Conservation (phyloP, 2,329 filamentous ascomycete species). For the Rhynchosporium secalis region DNA sequence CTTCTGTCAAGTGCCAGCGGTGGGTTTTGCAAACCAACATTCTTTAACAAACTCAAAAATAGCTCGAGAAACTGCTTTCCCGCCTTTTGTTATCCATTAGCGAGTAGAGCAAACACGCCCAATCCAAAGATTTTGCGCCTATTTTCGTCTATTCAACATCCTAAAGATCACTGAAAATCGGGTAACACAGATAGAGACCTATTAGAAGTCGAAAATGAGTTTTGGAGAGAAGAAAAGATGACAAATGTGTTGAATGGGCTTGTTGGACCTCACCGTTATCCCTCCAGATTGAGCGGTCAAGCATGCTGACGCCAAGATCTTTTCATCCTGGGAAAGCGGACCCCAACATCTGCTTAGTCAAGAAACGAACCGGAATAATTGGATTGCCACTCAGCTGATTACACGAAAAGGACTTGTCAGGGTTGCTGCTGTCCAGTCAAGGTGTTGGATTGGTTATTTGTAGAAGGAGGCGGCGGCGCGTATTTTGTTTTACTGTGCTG, state of each 20-base stretch:
- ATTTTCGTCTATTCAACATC: background rate
- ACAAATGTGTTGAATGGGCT: background rate
- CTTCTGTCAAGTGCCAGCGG: background rate
- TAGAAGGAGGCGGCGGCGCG: background rate
- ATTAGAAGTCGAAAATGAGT: background rate
- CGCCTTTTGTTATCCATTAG: slow-evolving; percentile 7
- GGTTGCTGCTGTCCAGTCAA: slow-evolving; percentile 1
- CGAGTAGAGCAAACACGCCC: background rate
- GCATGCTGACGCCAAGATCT: slow-evolving; percentile 8
- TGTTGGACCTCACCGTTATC: slow-evolving; percentile 1
- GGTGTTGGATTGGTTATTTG: background rate
- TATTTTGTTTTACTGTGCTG: background rate
- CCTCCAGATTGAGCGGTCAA: slow-evolving; percentile 8
- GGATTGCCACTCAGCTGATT: slow-evolving; percentile 8
- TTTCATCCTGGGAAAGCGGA: background rate
- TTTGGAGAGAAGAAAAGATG: background rate
- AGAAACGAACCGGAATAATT: background rate
- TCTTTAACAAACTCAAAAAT: background rate
- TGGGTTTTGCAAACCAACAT: background rate
- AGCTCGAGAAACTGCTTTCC: background rate
- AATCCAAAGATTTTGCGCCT: background rate
- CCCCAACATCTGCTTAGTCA: slow-evolving; percentile 10
- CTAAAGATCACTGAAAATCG: background rate
- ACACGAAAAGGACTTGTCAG: background rate
- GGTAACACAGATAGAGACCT: background rate